These are phyloP conservation scores for Colletotrichum sp. DNA, from an alignment of 2,329 filamentous ascomycete genomes.

Conservation along the genomic window DNA sequence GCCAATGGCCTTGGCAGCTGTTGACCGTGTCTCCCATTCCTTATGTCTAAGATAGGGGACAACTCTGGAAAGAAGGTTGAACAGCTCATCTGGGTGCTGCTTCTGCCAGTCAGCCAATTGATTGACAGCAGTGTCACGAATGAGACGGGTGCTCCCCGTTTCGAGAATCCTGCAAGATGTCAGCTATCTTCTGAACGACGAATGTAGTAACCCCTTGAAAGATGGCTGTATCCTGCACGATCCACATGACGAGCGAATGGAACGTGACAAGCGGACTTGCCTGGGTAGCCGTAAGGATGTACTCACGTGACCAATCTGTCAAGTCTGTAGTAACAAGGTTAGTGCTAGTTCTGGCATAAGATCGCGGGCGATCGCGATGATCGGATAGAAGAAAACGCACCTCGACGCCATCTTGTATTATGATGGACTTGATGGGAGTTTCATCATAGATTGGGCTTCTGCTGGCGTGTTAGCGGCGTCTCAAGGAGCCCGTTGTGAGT, in stretches of 20 bases:
- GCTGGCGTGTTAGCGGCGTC: not conserved
- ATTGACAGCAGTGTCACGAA: slow-evolving; percentile 95
- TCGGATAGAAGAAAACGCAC: slow-evolving; percentile 35
- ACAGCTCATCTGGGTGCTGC: slow-evolving; percentile 95
- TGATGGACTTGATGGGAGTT: slow-evolving; percentile 23
- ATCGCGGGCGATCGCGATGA: not conserved
- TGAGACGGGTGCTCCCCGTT: slow-evolving; percentile 94
- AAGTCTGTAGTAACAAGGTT: slow-evolving; percentile 60
- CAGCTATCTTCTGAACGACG: not conserved
- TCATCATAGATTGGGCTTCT: slow-evolving; percentile 22
- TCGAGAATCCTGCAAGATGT: slow-evolving; percentile 76
- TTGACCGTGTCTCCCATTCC: slow-evolving; percentile 95
- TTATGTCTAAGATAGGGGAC: slow-evolving; percentile 95
- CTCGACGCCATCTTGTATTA: slow-evolving; percentile 62
- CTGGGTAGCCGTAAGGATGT: not conserved
- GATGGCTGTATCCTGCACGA: not conserved
- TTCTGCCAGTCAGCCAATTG: slow-evolving; percentile 98
- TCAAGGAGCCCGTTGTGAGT: not conserved
- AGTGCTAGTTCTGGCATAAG: slow-evolving; percentile 23
- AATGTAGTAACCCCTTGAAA: not conserved
- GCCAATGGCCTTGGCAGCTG: slow-evolving; percentile 91
- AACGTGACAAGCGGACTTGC: not conserved
- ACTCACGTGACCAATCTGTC: slow-evolving; percentile 89
- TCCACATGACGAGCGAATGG: not conserved
- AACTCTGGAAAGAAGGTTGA: slow-evolving; percentile 91